Conservation (phyloP, 768 basidiomycete species). For the Rhizopogon rudus region DNA sequence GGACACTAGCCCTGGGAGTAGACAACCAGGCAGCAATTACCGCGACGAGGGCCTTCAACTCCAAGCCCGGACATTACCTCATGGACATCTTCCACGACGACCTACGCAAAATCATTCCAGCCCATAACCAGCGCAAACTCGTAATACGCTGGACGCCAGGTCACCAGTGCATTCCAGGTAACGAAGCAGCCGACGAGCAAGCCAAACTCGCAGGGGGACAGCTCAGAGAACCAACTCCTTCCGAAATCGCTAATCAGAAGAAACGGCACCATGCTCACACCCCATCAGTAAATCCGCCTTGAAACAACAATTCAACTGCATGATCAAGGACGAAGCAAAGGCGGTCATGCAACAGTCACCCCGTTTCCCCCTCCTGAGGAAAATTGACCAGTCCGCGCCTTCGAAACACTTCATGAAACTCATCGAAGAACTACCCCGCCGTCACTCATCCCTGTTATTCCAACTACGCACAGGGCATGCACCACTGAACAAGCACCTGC, state of each 20-base stretch:
- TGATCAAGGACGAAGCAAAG: no score
- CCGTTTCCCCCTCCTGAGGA: no score
- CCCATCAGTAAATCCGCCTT: background rate
- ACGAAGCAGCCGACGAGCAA: background rate
- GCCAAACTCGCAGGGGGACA: background rate
- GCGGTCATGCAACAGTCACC: no score
- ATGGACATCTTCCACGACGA: background rate
- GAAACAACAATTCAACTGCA: background rate
- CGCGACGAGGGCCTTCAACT: background rate
- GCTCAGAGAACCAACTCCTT: background rate
- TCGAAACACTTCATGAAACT: no score
- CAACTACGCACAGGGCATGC: no score
- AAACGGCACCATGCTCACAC: background rate
- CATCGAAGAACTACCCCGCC: no score
- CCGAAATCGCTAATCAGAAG: background rate
- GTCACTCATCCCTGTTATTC: no score
- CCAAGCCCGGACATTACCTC: constrained; percentile 4
- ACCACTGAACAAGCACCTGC: no score
- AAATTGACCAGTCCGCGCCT: no score
- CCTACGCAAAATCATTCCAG: constrained; percentile 1
- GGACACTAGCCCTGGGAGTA: background rate
- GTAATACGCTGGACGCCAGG: background rate
- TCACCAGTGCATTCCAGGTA: background rate
- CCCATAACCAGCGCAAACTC: background rate
- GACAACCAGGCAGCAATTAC: constrained; percentile 11